These are phyloP conservation scores for Phaeophleospora eucalypticola DNA, from an alignment of 2,329 filamentous ascomycete species.

Conservation along the genomic window DNA sequence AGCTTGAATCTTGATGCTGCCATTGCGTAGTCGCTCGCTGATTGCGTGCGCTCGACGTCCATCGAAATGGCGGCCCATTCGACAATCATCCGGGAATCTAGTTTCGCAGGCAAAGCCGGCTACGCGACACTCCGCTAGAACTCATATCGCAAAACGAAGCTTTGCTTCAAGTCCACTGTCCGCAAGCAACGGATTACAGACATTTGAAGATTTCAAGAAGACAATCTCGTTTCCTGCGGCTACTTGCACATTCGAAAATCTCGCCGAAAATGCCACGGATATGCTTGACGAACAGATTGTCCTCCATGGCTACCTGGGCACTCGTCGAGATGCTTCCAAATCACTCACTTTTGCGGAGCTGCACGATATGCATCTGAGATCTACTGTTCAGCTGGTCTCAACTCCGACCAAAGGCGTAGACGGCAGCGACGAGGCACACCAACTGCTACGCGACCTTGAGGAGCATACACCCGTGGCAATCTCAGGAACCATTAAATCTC, in stretches of 20 bases:
- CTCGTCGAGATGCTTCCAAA: conserved; percentile 62
- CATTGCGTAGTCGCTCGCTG: conserved; percentile 11
- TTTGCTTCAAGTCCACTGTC: background rate
- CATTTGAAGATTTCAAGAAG: conserved; percentile 28
- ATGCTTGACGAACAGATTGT: conserved; percentile 43
- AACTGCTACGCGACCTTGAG: conserved; percentile 21
- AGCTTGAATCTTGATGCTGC: conserved; percentile 24
- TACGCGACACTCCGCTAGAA: too few relatives aligned
- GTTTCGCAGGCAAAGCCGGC: too few relatives aligned
- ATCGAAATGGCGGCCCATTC: conserved; percentile 8
- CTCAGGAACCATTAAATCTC: conserved; percentile 46
- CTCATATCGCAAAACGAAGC: background rate
- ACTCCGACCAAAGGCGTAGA: conserved; percentile 24
- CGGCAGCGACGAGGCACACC: conserved; percentile 25
- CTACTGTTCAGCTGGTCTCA: conserved; percentile 38
- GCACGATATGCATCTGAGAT: conserved; percentile 37
- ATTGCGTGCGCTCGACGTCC: conserved; percentile 13
- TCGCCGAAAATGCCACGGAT: conserved; percentile 23
- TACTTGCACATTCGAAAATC: conserved; percentile 35
- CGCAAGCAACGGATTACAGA: background rate
- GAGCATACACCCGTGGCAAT: conserved; percentile 53
- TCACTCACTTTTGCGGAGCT: conserved; percentile 67
- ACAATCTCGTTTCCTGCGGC: conserved; percentile 43
- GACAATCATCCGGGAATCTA: too few relatives aligned
- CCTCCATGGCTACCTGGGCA: conserved; percentile 69